These are phyloP conservation scores for Leucoagaricus sp. DNA, from an alignment of 1,284 basidiomycete species.

Conservation along the genomic window DNA sequence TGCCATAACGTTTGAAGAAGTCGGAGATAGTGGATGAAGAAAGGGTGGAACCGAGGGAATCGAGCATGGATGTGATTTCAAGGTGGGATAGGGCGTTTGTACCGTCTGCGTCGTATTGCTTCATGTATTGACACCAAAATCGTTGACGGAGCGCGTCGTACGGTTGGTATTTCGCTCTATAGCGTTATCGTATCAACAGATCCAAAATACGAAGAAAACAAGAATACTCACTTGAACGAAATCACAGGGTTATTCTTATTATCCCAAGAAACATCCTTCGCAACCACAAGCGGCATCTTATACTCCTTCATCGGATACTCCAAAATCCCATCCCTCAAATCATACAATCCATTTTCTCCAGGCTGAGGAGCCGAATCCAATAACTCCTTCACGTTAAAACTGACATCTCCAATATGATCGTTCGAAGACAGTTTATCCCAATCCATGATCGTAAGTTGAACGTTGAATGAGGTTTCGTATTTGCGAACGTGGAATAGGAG, in stretches of 20 bases:
- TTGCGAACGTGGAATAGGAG: constrained; percentile 92
- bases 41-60: constrained; percentile 94
- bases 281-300: constrained; percentile 52
- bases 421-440: constrained; percentile 95
- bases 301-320: constrained; percentile 73
- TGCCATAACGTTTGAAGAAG: constrained; percentile 78
- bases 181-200: not conserved
- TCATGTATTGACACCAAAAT: too few relatives aligned
- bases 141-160: too few relatives aligned
- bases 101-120: constrained; percentile 92
- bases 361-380: constrained; percentile 74
- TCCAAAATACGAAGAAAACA: constrained; percentile 16
- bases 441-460: constrained; percentile 85
- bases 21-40: constrained; percentile 76
- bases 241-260: constrained; percentile 62
- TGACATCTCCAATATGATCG: constrained; percentile 81
- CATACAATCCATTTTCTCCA: constrained; percentile 78
- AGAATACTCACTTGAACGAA: constrained; percentile 56
- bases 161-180: constrained; percentile 90
- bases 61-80: constrained; percentile 95
- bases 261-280: constrained; percentile 64
- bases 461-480: constrained; percentile 79
- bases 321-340: constrained; percentile 37
- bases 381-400: constrained; percentile 71
- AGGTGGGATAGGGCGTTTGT: constrained; percentile 77